Base-by-base conservation (phyloP, 2,329 filamentous ascomycete species). In the Zasmidium angulare region DNA sequence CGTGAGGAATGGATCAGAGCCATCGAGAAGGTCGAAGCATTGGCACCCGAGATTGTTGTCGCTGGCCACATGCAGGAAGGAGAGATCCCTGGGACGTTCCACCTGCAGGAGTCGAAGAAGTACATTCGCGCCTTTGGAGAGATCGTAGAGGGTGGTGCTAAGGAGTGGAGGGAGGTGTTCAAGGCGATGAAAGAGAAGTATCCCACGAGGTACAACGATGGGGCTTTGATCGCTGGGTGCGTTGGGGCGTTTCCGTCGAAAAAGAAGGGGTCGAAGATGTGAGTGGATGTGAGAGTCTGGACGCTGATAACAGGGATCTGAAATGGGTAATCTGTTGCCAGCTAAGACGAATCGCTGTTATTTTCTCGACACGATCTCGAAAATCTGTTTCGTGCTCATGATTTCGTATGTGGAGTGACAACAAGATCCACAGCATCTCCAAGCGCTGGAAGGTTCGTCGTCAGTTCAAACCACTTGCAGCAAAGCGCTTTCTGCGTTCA, bases 1-100 rank as follows among this genome's bases (percentile, higher is more conserved):
- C 50, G 59, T 19, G 55, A 59, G 17, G 59, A 61, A 55, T 61
- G 56, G 59, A 50, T 59, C 17, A 12, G 46, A 17, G 59, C 59
- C 2, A 29, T 59, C 22, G 59, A 61, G 17, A 47, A 50, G n/a
- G 59, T 61, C 4, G 55, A 58, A 36, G 40, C 29, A 7, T 47
- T 61, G 14, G 49, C 46, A 22, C 59, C 59, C 23, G 49, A 36
- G 20, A 49, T 23, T 14, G 56, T 61, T 11, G 52, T 61, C 2
- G 46, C 50, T 14, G 59, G 59, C 14, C 55, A 61, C 31, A 43
- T 50, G 46, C 26, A 58, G 40, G 50, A 26, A 11, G 59, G 57
- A 17, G 59, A 61, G 23, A 24, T 61, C 19, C 14, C 54, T 20
- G 58, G 58, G 1, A 21, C 22, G 10, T 60, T 50, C 17, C 36